phyloP scores from a whole-genome alignment of 2,329 filamentous ascomycete species.

The Magnaporthiopsis incrustans region DNA sequence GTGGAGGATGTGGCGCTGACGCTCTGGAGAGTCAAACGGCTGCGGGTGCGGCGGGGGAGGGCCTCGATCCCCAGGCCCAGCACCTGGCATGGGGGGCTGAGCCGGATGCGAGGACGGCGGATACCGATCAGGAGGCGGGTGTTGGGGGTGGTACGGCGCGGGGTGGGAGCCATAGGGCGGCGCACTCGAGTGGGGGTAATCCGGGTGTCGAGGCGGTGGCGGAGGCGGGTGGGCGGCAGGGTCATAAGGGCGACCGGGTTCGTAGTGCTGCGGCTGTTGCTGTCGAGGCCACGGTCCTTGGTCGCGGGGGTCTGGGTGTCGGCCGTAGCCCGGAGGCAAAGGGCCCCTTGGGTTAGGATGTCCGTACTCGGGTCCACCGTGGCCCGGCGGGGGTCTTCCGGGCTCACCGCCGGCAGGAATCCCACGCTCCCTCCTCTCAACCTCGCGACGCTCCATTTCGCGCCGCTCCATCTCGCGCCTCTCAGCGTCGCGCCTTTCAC shows the following conservation, averaged over 20 bases:
- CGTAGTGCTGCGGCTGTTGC: constrained; percentile 23
- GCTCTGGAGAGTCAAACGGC: constrained; percentile 43
- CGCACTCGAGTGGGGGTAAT: constrained; percentile 37
- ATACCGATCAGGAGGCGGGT: constrained; percentile 31
- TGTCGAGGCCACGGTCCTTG: constrained; percentile 27
- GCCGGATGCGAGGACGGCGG: constrained; percentile 23
- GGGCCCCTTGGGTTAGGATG: constrained; percentile 19
- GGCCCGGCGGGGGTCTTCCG: constrained; percentile 27
- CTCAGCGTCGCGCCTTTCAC: constrained; percentile 29
- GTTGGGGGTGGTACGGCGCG: constrained; percentile 20
- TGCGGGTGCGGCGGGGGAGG: constrained; percentile 23
- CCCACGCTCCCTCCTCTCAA: constrained; percentile 32
- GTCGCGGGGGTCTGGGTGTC: constrained; percentile 34
- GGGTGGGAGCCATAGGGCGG: constrained; percentile 30
- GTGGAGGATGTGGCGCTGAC: constrained; percentile 33
- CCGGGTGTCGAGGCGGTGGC: constrained; percentile 34
- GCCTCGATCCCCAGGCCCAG: constrained; percentile 15
- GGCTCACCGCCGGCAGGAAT: constrained; percentile 41
- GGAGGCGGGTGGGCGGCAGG: constrained; percentile 23
- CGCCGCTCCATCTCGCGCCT: constrained; percentile 20
- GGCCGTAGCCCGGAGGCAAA: constrained; percentile 31
- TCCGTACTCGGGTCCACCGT: constrained; percentile 33
- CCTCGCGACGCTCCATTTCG: constrained; percentile 23
- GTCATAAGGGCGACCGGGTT: constrained; percentile 35
- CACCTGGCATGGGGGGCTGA: constrained; percentile 21